A percentile compares a stretch with the other conserved stretches of the same genome.
Evolutionary conservation across 1,139 yeast species (phyloP).

Genomic region (Candida sojae): DNA sequence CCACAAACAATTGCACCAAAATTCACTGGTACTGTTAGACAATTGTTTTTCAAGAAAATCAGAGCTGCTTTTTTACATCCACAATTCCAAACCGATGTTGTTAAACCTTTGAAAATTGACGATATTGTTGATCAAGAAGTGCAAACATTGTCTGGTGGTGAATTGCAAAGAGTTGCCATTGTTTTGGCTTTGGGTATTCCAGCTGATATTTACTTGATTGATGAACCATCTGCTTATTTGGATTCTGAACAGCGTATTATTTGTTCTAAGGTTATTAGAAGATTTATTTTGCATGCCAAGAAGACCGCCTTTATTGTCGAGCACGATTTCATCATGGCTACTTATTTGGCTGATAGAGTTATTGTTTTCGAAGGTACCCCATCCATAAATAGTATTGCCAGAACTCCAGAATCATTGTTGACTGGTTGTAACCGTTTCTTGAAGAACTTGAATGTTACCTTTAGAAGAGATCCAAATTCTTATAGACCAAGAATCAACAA

Average conservation of each 20-base stretch:
- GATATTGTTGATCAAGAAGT: conserved; percentile 97
- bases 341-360: conserved; percentile 96
- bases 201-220: conserved; percentile 94
- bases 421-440: conserved; percentile 97
- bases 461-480: conserved; percentile 98
- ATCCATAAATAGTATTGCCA: conserved; percentile 79
- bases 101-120: conserved; percentile 91
- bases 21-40: conserved; percentile 98
- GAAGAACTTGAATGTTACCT: conserved; percentile 95
- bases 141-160: conserved; percentile 98
- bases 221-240: conserved; percentile 97
- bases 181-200: conserved; percentile 90
- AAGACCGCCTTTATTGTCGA: conserved; percentile 98
- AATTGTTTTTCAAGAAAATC: conserved; percentile 92
- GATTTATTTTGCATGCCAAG: conserved; percentile 92
- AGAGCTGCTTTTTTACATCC: conserved; percentile 93
- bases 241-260: conserved; percentile 99
- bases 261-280: conserved; percentile 96
- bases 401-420: conserved; percentile 85
- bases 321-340: conserved; percentile 99
- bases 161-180: conserved; percentile 98
- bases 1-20: conserved; percentile 99
- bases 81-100: conserved; percentile 97
- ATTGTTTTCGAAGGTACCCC: conserved; percentile 97
- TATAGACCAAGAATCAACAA: conserved; percentile 98